Evolutionary conservation across 371 early-diverging fungal species (phyloP).

Genomic region (Zychaea mexicana): DNA sequence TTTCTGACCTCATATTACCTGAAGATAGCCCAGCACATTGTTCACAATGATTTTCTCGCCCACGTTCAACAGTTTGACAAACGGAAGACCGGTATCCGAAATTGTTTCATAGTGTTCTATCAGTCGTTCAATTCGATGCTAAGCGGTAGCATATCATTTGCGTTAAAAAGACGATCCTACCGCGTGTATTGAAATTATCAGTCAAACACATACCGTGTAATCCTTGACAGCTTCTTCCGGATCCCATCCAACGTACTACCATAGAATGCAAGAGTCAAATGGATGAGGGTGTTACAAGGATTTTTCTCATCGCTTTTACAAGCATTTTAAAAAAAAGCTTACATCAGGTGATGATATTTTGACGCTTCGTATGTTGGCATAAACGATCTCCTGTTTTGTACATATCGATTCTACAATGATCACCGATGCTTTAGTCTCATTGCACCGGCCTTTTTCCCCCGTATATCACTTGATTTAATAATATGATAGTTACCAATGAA

Average conservation of each 20-base stretch:
- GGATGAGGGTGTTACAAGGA: background rate
- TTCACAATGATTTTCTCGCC: constrained; percentile 89
- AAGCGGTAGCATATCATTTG: no score
- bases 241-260: constrained; percentile 30
- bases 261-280: background rate
- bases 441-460: background rate
- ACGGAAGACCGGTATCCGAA: constrained; percentile 59
- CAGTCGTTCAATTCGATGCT: constrained; percentile 83
- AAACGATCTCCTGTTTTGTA: constrained; percentile 70
- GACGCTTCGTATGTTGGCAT: constrained; percentile 82
- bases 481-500: background rate
- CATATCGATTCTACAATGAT: constrained; percentile 79
- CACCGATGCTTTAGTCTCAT: background rate
- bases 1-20: constrained; percentile 40
- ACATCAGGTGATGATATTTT: constrained; percentile 92
- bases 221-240: constrained; percentile 84
- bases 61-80: constrained; percentile 90
- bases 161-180: no score
- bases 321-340: constrained; percentile 18
- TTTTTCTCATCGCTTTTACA: no score
- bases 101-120: constrained; percentile 82
- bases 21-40: constrained; percentile 78
- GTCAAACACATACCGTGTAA: constrained; percentile 71
- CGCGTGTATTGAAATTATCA: no score
- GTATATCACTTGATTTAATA: background rate